Base-by-base conservation (phyloP, 176 grass and related monocot species). In the Zea luxurians region DNA sequence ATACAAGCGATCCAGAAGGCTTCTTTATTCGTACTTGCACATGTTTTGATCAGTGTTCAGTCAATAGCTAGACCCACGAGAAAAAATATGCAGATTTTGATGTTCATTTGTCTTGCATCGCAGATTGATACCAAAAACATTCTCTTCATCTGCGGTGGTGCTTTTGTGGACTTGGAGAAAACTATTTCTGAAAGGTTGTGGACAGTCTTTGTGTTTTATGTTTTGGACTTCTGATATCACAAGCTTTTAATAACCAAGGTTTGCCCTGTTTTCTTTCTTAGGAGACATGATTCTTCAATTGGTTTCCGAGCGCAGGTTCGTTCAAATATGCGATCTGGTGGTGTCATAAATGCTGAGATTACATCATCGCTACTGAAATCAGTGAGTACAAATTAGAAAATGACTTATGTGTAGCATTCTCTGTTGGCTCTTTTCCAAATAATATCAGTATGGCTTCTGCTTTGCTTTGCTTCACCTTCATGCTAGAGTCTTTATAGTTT, bases 41-140 rank as follows among this genome's bases (percentile, higher is more conserved):
- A 43, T 74, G 11, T 47, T 27, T 81, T 52, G 54, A 43, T 61
- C 10, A 40, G 48, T 17, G 4, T 40, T 40, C 1, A 38, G 4
- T 72, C 21, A 72, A 53, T 37, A 17, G 69, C 34, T 72, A 67
- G 15, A 37, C 40, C 17, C 40, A 34, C n/a, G 5, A 18, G n/a
- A 71, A 11, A 27, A 70, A 48, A 67, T 53, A 13, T 52, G 42
- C 62, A 68, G 35, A 21, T 45, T 75, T 17, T 61, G 34, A 61
- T 82, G 46, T 86, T 80, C 53, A 36, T 69, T 54, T 84, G 8
- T 80, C 38, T 68, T 74, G 64, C 65, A 46, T 53, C 60, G 66
- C 85, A 93, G 91, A 88, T 93, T 68, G 91, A 93, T 86, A 93
- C 88, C 2, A 93, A 88, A 79, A 87, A 93, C 48, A 93, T 93